A percentile compares a stretch with the other conserved stretches of the same genome.
Conservation (phyloP, 371 early-diverging fungal species). For the Fennellomyces sp. region DNA sequence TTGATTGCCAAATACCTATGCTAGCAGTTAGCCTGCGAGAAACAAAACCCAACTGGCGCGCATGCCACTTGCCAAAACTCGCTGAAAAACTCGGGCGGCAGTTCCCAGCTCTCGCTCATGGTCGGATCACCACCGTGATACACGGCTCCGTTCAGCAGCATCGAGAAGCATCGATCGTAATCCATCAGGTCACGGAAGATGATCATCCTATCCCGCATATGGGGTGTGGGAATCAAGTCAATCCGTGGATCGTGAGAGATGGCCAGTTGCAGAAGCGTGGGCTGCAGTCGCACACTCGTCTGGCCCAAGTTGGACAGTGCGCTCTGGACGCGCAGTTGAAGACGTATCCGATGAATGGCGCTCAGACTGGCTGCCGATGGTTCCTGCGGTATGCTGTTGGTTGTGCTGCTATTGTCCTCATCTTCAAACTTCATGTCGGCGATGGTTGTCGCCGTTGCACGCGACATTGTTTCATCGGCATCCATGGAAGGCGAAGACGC, state of each 20-base stretch:
- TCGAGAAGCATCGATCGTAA: slow-evolving; percentile 57
- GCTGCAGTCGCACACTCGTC: slow-evolving; percentile 29
- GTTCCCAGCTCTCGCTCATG: slow-evolving; percentile 57
- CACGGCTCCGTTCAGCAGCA: slow-evolving; percentile 49
- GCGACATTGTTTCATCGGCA: background rate
- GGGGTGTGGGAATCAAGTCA: slow-evolving; percentile 59
- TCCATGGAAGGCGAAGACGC: background rate
- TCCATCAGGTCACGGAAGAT: slow-evolving; percentile 57
- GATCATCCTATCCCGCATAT: slow-evolving; percentile 65
- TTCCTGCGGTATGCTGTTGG: too few relatives aligned
- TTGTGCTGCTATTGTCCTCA: background rate
- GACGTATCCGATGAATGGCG: slow-evolving; percentile 46
- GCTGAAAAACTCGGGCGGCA: slow-evolving; percentile 58
- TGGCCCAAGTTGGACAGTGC: slow-evolving; percentile 24
- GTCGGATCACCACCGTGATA: slow-evolving; percentile 66
- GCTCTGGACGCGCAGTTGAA: slow-evolving; percentile 43
- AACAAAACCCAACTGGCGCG: too few relatives aligned
- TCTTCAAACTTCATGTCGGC: background rate
- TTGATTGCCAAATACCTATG: slow-evolving; percentile 7
- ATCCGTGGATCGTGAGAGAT: slow-evolving; percentile 65
- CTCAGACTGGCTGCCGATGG: slow-evolving; percentile 37
- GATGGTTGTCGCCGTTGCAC: background rate
- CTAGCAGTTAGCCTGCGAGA: too few relatives aligned
- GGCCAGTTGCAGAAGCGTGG: slow-evolving; percentile 44
- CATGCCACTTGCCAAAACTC: slow-evolving; percentile 53